Evolutionary conservation across 495 filamentous ascomycete genomes (phyloP).

Genomic region (Penicillium pancosmium): DNA sequence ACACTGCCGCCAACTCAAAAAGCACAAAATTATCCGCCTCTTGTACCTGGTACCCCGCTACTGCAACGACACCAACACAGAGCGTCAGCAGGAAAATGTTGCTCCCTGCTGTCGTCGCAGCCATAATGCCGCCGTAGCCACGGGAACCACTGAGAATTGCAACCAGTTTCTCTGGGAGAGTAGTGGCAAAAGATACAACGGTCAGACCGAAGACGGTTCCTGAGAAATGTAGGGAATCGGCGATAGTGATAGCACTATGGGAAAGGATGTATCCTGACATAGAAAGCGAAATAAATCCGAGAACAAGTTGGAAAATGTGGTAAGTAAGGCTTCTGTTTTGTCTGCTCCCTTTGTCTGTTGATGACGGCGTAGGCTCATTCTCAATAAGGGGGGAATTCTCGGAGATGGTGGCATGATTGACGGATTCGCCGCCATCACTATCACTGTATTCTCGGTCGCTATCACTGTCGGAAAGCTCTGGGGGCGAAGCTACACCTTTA

Average conservation of each 20-base stretch:
- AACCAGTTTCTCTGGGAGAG: slow-evolving; percentile 58
- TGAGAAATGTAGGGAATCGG: slow-evolving; percentile 43
- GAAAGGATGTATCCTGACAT: slow-evolving; percentile 53
- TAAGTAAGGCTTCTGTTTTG: slow-evolving; percentile 24
- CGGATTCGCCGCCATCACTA: slow-evolving; percentile 1
- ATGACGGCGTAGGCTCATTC: not conserved
- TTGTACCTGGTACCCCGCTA: slow-evolving; percentile 26
- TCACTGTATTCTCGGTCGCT: slow-evolving; percentile 21
- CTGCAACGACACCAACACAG: slow-evolving; percentile 48
- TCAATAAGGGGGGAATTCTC: slow-evolving; percentile 22
- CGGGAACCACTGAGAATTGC: slow-evolving; percentile 48
- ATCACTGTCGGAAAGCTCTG: slow-evolving; percentile 42
- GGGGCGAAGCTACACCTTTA: slow-evolving; percentile 40
- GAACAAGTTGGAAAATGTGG: slow-evolving; percentile 47
- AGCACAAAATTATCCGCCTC: slow-evolving; percentile 23
- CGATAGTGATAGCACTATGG: slow-evolving; percentile 41
- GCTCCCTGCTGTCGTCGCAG: slow-evolving; percentile 56
- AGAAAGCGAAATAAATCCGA: slow-evolving; percentile 51
- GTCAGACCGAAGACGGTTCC: slow-evolving; percentile 54
- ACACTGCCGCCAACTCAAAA: slow-evolving; percentile 40
- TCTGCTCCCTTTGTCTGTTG: not conserved
- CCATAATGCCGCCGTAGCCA: slow-evolving; percentile 51
- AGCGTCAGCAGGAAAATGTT: slow-evolving; percentile 59
- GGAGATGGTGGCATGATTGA: slow-evolving; percentile 5
- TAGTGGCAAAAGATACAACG: slow-evolving; percentile 59